phyloP scores from a whole-genome alignment of 148 eudicot genomes.

The Cornus controversa region DNA sequence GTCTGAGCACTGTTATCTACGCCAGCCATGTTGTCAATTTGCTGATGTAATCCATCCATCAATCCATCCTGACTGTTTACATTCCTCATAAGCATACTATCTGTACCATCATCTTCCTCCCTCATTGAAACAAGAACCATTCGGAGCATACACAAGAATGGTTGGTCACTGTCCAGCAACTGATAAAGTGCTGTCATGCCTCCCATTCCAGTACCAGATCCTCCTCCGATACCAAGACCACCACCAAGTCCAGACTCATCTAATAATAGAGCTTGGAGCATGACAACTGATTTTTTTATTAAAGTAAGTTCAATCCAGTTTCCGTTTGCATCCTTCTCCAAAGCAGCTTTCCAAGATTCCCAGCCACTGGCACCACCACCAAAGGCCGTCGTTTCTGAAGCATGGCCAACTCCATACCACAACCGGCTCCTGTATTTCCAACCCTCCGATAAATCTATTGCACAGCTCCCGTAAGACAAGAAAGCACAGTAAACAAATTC shows the following conservation, averaged over 20 bases:
- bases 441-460: constrained; percentile 79
- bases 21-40: constrained; percentile 34
- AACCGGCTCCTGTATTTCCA: constrained; percentile 93
- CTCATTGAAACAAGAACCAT: constrained; percentile 94
- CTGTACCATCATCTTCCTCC: constrained; percentile 89
- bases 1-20: constrained; percentile 42
- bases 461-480: constrained; percentile 93
- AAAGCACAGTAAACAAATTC: constrained; percentile 94
- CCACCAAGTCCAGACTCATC: constrained; percentile 99
- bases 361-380: constrained; percentile 98
- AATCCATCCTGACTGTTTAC: constrained; percentile 45
- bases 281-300: constrained; percentile 74
- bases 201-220: constrained; percentile 99
- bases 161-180: constrained; percentile 97
- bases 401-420: constrained; percentile 88
- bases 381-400: constrained; percentile 51
- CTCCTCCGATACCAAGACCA: constrained; percentile 97
- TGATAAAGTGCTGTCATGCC: constrained; percentile 95
- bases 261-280: constrained; percentile 92
- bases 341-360: constrained; percentile 78
- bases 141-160: constrained; percentile 96
- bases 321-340: constrained; percentile 85
- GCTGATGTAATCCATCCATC: constrained; percentile 42
- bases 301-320: constrained; percentile 91
- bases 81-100: constrained; percentile 59